phyloP scores from a whole-genome alignment of 768 basidiomycete genomes.

The Auricularia heimuer region DNA sequence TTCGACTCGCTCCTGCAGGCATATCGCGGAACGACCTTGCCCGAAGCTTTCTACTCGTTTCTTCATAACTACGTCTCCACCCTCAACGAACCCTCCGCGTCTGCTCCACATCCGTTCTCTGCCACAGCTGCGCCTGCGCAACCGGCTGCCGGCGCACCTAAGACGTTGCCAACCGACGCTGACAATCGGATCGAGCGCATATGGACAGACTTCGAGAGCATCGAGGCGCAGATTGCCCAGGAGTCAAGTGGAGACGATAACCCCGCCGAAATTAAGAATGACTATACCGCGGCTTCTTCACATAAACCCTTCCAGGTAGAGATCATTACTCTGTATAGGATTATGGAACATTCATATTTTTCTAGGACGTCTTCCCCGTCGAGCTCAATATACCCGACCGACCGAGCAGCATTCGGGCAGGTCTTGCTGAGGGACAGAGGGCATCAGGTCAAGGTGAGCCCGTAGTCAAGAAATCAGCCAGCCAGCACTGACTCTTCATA shows the following conservation, averaged over 20 bases:
- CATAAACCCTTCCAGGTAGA: conserved; percentile 9
- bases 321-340: conserved; percentile 5
- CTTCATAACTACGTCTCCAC: conserved; percentile 82
- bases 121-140: conserved; percentile 24
- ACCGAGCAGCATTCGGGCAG: conserved; percentile 38
- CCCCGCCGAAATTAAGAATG: conserved; percentile 22
- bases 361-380: conserved; percentile 68
- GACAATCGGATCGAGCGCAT: conserved; percentile 75
- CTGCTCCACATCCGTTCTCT: conserved; percentile 36
- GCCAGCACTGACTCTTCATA: conserved; percentile 19
- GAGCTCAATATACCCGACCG: conserved; percentile 60
- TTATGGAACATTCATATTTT: neutral
- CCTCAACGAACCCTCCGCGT: conserved; percentile 48
- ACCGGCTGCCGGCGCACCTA: conserved; percentile 14
- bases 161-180: conserved; percentile 63
- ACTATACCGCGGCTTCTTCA: conserved; percentile 13
- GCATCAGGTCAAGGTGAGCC: conserved; percentile 55
- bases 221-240: conserved; percentile 57
- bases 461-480: neutral
- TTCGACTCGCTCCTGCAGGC: conserved; percentile 72
- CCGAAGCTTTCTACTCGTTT: conserved; percentile 91
- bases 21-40: conserved; percentile 72
- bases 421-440: conserved; percentile 24
- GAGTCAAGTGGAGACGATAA: conserved; percentile 35
- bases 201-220: conserved; percentile 79